Evolutionary conservation across 257 asterid species (phyloP), one percentile per base, ranked within the genome.

Genomic region (Anisodus acutangulus): DNA sequence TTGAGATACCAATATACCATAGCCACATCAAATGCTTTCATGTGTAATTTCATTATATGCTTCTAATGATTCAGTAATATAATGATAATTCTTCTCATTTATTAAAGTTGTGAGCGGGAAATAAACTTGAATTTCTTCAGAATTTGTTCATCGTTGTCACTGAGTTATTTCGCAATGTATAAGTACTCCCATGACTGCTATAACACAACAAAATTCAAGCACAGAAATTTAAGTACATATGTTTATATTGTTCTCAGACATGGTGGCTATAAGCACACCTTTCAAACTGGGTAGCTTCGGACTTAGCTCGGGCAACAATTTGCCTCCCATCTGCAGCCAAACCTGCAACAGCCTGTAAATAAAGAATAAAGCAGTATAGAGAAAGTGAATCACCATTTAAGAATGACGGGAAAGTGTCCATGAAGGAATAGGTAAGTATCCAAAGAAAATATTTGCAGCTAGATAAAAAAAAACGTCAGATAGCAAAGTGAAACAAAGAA

Each of bases 311-410:
- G 9, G 95, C 87, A 84, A 95, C 98, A 89, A 95, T 93, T 87
- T 95, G 98, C 82, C 98, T 89, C 37, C 98, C 98, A 86, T 95
- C 98, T 60, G 98, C 98, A 86, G 98, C 98, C 78, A 95, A 89
- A 72, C 98, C 98, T 64, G 98, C 98, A 84, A 93, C 97, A 88
- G 95, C 97, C 97, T 95, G 86, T 60, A 83, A 53, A 53, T 35
- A 67, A 10, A 82, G 26, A 51, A 76, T 2, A 76, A 76, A 51
- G 47, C 63, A 51, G 62, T 76, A 76, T 22, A 9, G 58, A 76
- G 63, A 76, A 51, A 76, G 63, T 26, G 26, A 76, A 76, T 51
- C 81, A 51, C 22, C 47, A 51, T 76, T 51, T 17, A 22, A 12
- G 63, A 76, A 76, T 51, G 62, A 26, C 3, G 2, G 9, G 47